These are phyloP conservation scores for Zygosaccharomyces pseudobailii DNA, from an alignment of 1,139 yeast genomes.

Conservation along the genomic window DNA sequence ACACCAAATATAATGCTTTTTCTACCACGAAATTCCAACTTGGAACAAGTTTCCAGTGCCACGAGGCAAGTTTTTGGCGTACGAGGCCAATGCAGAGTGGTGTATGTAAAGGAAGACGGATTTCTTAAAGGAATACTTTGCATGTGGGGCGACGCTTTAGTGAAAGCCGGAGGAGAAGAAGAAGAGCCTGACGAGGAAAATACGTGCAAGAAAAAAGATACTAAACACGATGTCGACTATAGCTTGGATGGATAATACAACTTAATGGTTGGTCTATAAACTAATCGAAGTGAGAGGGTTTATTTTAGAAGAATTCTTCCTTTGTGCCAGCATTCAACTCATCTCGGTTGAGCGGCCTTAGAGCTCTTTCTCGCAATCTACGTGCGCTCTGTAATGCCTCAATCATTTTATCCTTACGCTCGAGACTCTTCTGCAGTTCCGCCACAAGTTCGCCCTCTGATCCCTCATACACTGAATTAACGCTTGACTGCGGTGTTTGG, in stretches of 20 bases:
- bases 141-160: slow-evolving; percentile 49
- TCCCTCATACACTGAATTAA: slow-evolving; percentile 1
- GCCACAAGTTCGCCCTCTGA: slow-evolving; percentile 48
- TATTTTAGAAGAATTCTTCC: slow-evolving; percentile 4
- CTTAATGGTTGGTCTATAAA: not conserved
- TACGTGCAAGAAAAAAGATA: not conserved
- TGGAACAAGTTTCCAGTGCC: slow-evolving; percentile 50
- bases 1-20: slow-evolving; percentile 59
- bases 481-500: not conserved
- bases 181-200: slow-evolving; percentile 6
- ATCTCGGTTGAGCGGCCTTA: slow-evolving; percentile 7
- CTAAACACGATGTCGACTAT: slow-evolving; percentile 9
- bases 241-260: slow-evolving; percentile 22
- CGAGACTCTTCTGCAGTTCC: slow-evolving; percentile 57
- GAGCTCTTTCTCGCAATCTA: slow-evolving; percentile 43
- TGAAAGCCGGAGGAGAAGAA: slow-evolving; percentile 7
- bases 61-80: slow-evolving; percentile 46
- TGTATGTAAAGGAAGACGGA: slow-evolving; percentile 43
- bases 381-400: slow-evolving; percentile 63
- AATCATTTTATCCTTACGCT: slow-evolving; percentile 73
- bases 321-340: slow-evolving; percentile 3
- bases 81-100: slow-evolving; percentile 43
- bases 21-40: slow-evolving; percentile 67
- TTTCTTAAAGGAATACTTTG: slow-evolving; percentile 52
- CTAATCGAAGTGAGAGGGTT: not conserved